A percentile compares a stretch with the other conserved stretches of the same genome.
phyloP scores from a whole-genome alignment of 163 green algal species.

The Volvox carteri region DNA sequence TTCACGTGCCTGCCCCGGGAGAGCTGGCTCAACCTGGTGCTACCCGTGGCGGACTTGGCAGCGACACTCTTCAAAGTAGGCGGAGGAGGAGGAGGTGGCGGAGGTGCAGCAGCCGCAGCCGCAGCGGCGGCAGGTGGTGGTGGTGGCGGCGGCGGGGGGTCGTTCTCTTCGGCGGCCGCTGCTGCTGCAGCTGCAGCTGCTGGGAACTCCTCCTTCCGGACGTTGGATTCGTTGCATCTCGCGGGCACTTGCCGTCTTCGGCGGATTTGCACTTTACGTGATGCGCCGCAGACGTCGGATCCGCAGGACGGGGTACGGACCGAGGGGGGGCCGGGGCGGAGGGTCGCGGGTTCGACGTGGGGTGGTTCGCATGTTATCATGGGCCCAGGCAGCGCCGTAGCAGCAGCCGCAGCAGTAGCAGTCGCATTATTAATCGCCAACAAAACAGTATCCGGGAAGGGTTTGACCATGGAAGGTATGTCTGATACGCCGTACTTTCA shows the following conservation, averaged over 20 bases:
- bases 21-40: conserved; percentile 60
- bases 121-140: not conserved
- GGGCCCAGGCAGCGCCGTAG: too few species aligned
- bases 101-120: not conserved
- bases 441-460: too few species aligned
- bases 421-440: too few species aligned
- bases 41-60: conserved; percentile 58
- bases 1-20: conserved; percentile 47
- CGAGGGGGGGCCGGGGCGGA: not conserved
- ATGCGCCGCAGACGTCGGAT: conserved; percentile 23
- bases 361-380: too few species aligned
- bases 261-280: conserved; percentile 56
- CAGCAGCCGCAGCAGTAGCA: too few species aligned
- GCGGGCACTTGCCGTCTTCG: conserved; percentile 51
- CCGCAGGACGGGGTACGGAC: not conserved
- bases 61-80: conserved; percentile 31
- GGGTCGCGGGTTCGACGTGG: not conserved
- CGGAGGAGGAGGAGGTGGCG: not conserved
- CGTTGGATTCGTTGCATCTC: conserved; percentile 55
- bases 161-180: not conserved
- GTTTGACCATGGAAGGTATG: too few species aligned
- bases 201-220: conserved; percentile 3
- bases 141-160: not conserved
- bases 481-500: too few species aligned
- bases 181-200: not conserved